phyloP scores from a whole-genome alignment of 164 flowering plant genomes.

The Vitis riparia region DNA sequence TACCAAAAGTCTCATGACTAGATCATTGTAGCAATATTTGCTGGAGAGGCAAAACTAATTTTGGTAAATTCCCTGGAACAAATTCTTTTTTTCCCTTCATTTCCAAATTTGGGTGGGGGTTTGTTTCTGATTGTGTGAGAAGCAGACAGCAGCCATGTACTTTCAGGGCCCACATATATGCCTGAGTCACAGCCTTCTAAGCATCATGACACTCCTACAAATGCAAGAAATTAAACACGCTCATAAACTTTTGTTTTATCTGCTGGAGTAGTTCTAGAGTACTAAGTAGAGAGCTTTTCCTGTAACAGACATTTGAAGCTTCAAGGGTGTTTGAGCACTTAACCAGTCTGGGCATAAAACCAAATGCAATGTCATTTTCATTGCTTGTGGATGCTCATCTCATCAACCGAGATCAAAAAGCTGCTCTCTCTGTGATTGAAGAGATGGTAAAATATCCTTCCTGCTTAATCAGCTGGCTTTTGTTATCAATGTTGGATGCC shows the following conservation, averaged over 20 bases:
- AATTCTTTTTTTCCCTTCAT: too few relatives aligned
- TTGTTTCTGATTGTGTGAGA: not conserved
- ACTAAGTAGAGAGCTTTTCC: not conserved
- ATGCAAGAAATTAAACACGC: not conserved
- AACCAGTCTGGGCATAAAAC: constrained; percentile 66
- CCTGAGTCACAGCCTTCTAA: too few relatives aligned
- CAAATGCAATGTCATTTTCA: constrained; percentile 75
- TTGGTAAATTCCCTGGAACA: not conserved
- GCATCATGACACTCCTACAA: too few relatives aligned
- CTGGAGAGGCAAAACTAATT: not conserved
- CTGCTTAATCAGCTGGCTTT: not conserved
- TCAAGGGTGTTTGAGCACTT: constrained; percentile 81
- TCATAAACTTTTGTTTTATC: not conserved
- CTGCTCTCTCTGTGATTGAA: constrained; percentile 71
- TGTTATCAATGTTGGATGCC: not conserved
- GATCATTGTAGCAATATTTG: not conserved
- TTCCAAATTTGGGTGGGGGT: too few relatives aligned
- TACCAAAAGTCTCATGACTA: not conserved
- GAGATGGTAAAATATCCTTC: constrained; percentile 59
- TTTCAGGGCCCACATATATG: not conserved
- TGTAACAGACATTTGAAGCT: constrained; percentile 85
- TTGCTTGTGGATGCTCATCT: constrained; percentile 92
- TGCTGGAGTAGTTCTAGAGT: not conserved
- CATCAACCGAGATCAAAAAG: constrained; percentile 66
- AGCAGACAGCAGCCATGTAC: not conserved